These are phyloP conservation scores for Aspergillus sp. DNA, from an alignment of 2,329 filamentous ascomycete genomes.

Conservation along the genomic window DNA sequence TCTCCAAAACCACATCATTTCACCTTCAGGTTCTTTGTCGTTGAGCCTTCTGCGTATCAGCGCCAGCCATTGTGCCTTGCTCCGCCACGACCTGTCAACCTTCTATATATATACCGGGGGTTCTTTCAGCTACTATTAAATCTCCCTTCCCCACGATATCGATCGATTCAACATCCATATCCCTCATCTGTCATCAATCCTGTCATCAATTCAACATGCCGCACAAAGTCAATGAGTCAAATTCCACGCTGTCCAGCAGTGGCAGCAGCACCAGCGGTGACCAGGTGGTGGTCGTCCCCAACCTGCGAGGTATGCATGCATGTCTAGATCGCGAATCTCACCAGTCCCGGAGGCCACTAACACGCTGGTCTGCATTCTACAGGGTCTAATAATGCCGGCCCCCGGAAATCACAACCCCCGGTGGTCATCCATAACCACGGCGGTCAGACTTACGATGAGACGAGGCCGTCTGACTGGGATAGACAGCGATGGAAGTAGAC, in stretches of 20 bases:
- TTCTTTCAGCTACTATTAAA: neutral
- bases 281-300: constrained; percentile 28
- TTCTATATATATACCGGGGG: constrained; percentile 13
- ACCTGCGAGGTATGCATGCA: constrained; percentile 31
- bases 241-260: constrained; percentile 34
- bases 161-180: neutral
- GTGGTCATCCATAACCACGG: constrained; percentile 37
- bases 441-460: constrained; percentile 38
- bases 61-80: constrained; percentile 15
- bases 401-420: constrained; percentile 30
- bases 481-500: constrained; percentile 40
- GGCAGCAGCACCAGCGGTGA: constrained; percentile 27
- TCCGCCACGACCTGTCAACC: constrained; percentile 20
- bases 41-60: constrained; percentile 9
- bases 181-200: neutral
- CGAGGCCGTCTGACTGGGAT: constrained; percentile 38
- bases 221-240: constrained; percentile 38
- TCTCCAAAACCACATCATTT: neutral
- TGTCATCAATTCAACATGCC: constrained; percentile 26
- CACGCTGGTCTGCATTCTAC: constrained; percentile 15
- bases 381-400: constrained; percentile 34
- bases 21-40: neutral
- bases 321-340: neutral
- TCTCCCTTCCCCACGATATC: neutral
- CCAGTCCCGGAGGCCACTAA: constrained; percentile 8